Percentiles rank a stretch among this genome's conserved stretches.
Conservation (phyloP, 306 rosid genomes). For the Comarum palustre region DNA sequence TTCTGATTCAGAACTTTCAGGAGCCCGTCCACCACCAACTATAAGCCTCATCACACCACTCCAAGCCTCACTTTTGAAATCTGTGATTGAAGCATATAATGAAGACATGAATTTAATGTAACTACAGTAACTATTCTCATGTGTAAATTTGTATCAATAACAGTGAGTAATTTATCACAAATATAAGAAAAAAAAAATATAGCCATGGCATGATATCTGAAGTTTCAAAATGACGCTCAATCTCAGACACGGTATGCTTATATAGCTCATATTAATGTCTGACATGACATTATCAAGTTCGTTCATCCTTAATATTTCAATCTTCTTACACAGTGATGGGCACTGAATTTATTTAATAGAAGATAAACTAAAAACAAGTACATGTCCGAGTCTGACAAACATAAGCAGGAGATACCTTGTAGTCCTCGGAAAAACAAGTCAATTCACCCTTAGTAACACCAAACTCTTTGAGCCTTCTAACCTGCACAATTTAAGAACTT, state of each 20-base stretch:
- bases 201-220: neutral
- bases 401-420: slow-evolving; percentile 56
- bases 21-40: slow-evolving; percentile 98
- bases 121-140: neutral
- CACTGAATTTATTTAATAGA: neutral
- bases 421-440: slow-evolving; percentile 65
- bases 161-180: neutral
- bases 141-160: neutral
- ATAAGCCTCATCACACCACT: slow-evolving; percentile 97
- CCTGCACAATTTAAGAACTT: slow-evolving; percentile 44
- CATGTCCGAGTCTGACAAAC: neutral
- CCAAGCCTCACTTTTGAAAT: slow-evolving; percentile 83
- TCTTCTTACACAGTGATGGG: neutral
- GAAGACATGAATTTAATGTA: neutral
- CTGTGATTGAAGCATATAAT: slow-evolving; percentile 31
- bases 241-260: neutral
- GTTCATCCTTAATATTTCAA: neutral
- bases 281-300: neutral
- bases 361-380: neutral
- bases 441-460: slow-evolving; percentile 99
- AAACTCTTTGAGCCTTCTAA: slow-evolving; percentile 89
- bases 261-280: neutral
- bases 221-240: neutral
- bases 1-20: slow-evolving; percentile 69
- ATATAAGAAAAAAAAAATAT: neutral